Evolutionary conservation across 306 rosid species (phyloP), one percentile per base, ranked within the genome.

Genomic region (Begonia loranthoides): DNA sequence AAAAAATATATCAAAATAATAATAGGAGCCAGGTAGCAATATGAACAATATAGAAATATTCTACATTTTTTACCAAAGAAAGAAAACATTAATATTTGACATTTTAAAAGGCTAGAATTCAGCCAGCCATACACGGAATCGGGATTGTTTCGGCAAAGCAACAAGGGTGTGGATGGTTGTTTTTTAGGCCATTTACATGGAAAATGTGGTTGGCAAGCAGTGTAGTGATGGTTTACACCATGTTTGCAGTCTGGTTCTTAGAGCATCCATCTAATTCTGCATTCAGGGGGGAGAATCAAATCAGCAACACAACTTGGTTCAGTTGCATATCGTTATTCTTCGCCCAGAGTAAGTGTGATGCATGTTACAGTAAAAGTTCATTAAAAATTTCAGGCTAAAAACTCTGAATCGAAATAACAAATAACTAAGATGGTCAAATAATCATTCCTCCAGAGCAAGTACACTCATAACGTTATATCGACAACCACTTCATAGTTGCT

Each of bases 401-500:
- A n/a, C n/a, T n/a, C n/a, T n/a, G n/a, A n/a, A n/a, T n/a, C n/a
- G n/a, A n/a, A n/a, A n/a, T n/a, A n/a, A n/a, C n/a, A n/a, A n/a
- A n/a, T n/a, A n/a, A n/a, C n/a, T n/a, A n/a, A n/a, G n/a, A n/a
- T n/a, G n/a, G n/a, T n/a, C n/a, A n/a, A n/a, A n/a, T n/a, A n/a
- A n/a, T n/a, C n/a, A n/a, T n/a, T n/a, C n/a, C n/a, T n/a, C n/a
- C n/a, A n/a, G n/a, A n/a, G n/a, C n/a, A n/a, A n/a, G n/a, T n/a
- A n/a, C n/a, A n/a, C n/a, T n/a, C n/a, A n/a, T n/a, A n/a, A n/a
- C n/a, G n/a, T n/a, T n/a, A n/a, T n/a, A n/a, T n/a, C 55, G 95
- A 85, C 69, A 90, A 74, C 60, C 86, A 85, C 88, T 80, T 90
- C 71, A 82, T 78, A 36, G 99, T 86, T 34, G 94, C 92, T 62